Conservation (phyloP, 2,329 filamentous ascomycete species). For the Westerdykella ornata region DNA sequence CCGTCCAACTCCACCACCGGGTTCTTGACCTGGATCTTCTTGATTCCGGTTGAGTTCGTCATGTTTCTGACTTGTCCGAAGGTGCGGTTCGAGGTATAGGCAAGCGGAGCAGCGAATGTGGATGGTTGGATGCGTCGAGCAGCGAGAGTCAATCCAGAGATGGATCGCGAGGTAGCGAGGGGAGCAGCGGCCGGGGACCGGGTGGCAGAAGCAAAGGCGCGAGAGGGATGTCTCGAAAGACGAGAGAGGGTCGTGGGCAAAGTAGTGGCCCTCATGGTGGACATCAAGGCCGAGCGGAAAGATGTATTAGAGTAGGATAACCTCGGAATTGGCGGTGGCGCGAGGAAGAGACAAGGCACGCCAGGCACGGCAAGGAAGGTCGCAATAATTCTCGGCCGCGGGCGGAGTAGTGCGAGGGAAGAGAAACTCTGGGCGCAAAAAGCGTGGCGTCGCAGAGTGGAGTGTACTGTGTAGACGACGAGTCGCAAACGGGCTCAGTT, state of each 20-base stretch:
- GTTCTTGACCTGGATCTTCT: conserved; percentile 99
- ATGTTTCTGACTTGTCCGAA: conserved; percentile 25
- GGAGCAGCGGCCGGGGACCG: background rate
- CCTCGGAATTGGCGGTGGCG: background rate
- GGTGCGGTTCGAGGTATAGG: background rate
- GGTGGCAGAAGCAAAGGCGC: background rate
- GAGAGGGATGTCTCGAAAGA: background rate
- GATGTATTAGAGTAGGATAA: background rate
- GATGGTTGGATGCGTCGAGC: background rate
- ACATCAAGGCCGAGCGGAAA: background rate
- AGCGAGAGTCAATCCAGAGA: background rate
- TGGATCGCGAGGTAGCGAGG: background rate
- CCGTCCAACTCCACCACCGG: conserved; percentile 97
- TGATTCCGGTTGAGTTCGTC: conserved; percentile 63
- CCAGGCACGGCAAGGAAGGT: background rate
- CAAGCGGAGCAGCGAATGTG: background rate
- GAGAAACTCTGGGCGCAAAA: too few species aligned
- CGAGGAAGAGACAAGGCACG: background rate
- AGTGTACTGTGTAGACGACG: too few species aligned
- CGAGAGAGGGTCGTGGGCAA: background rate
- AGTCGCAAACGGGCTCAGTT: too few species aligned
- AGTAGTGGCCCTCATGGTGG: background rate
- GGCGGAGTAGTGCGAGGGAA: background rate
- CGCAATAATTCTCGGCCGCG: background rate
- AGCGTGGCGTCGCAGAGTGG: too few species aligned